Percentiles rank a stretch among this genome's conserved stretches.
These are phyloP conservation scores for Paratrypanosoma confusum DNA, from an alignment of 208 protist species.

Conservation along the genomic window DNA sequence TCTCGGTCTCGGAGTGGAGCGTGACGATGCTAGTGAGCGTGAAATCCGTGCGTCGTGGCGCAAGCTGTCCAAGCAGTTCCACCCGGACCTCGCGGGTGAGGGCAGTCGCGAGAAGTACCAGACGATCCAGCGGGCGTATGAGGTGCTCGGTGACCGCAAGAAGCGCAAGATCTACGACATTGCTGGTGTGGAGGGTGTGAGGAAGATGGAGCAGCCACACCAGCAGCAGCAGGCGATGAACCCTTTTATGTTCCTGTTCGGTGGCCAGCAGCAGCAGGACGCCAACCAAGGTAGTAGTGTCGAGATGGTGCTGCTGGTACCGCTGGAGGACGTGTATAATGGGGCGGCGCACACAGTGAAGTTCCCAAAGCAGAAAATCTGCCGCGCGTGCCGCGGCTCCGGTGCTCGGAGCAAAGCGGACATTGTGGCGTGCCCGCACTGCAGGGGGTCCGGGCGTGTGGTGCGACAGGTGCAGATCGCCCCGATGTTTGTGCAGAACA, in stretches of 20 bases:
- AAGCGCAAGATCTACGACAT: slow-evolving; percentile 73
- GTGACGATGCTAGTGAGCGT: slow-evolving; percentile 39
- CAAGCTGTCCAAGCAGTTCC: slow-evolving; percentile 29
- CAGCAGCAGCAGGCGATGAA: slow-evolving; percentile 16
- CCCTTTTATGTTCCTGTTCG: slow-evolving; percentile 26
- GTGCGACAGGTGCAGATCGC: slow-evolving; percentile 24
- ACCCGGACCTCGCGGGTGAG: slow-evolving; percentile 42
- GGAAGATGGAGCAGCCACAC: slow-evolving; percentile 26
- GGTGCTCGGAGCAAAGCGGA: slow-evolving; percentile 21
- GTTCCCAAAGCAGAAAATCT: slow-evolving; percentile 73
- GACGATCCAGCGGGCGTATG: slow-evolving; percentile 61
- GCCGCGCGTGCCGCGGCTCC: slow-evolving; percentile 32
- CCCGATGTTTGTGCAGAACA: slow-evolving; percentile 34
- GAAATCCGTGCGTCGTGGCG: slow-evolving; percentile 38
- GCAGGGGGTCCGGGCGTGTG: slow-evolving; percentile 20
- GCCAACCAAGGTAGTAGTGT: slow-evolving; percentile 55
- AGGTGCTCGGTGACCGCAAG: slow-evolving; percentile 48
- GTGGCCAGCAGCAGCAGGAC: slow-evolving; percentile 6
- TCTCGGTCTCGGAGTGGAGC: slow-evolving; percentile 29
- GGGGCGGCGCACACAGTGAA: slow-evolving; percentile 72
- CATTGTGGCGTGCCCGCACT: slow-evolving; percentile 22
- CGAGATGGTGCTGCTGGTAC: slow-evolving; percentile 56
- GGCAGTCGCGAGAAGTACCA: slow-evolving; percentile 31
- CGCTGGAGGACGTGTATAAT: slow-evolving; percentile 90
- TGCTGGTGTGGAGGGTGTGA: slow-evolving; percentile 49